Conservation (phyloP, 768 basidiomycete genomes). For the Phaffia tasmanica region DNA sequence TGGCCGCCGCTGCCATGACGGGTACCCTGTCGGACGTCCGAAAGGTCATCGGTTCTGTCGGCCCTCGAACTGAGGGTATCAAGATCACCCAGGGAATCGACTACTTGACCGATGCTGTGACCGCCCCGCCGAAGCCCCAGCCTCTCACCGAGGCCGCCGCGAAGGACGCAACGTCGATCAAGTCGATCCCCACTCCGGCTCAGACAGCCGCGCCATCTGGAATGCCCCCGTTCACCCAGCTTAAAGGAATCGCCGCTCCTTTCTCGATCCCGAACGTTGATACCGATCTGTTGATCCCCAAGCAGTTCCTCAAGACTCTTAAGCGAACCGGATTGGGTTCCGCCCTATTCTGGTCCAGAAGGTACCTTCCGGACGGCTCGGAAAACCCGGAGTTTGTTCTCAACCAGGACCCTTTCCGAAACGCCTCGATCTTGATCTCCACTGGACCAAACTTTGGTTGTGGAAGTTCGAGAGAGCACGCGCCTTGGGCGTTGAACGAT, state of each 20-base stretch:
- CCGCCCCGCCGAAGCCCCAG: slow-evolving; percentile 28
- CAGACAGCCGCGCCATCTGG: slow-evolving; percentile 17
- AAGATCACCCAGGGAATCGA: slow-evolving; percentile 63
- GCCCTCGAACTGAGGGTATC: slow-evolving; percentile 41
- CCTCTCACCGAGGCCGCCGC: slow-evolving; percentile 23
- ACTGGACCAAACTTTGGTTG: slow-evolving; percentile 84
- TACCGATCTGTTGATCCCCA: slow-evolving; percentile 89
- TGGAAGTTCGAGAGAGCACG: slow-evolving; percentile 81
- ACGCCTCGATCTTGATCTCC: slow-evolving; percentile 68
- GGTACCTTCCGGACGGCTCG: slow-evolving; percentile 62
- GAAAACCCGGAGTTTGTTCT: slow-evolving; percentile 69
- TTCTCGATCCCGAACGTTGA: slow-evolving; percentile 57
- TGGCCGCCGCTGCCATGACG: slow-evolving; percentile 76
- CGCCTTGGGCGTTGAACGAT: slow-evolving; percentile 63
- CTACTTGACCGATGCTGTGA: slow-evolving; percentile 55
- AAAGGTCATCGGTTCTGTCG: slow-evolving; percentile 49
- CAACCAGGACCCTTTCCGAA: slow-evolving; percentile 64
- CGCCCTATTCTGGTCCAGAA: slow-evolving; percentile 69
- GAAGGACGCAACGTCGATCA: slow-evolving; percentile 13
- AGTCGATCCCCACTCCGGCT: slow-evolving; percentile 4
- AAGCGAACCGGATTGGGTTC: slow-evolving; percentile 77
- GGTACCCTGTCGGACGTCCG: slow-evolving; percentile 77
- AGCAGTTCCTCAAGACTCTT: slow-evolving; percentile 84
- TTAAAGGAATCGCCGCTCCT: slow-evolving; percentile 69
- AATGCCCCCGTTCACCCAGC: slow-evolving; percentile 52